Conservation (phyloP, 2,329 filamentous ascomycete genomes). For the Aureobasidium sp. region DNA sequence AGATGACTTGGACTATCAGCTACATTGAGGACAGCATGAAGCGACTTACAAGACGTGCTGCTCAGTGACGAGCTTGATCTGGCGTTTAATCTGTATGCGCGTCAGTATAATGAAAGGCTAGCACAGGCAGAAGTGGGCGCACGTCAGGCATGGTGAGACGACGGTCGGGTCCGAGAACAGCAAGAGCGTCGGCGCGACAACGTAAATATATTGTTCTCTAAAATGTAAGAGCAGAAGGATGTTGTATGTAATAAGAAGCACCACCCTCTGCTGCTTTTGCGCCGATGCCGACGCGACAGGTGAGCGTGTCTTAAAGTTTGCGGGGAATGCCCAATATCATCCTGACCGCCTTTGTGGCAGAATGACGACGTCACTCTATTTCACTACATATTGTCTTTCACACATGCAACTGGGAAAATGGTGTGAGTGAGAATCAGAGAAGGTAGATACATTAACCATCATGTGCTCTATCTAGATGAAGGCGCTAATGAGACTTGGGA, state of each 20-base stretch:
- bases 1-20: background rate
- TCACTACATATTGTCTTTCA: background rate
- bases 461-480: constrained; percentile 15
- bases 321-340: background rate
- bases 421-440: background rate
- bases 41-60: constrained; percentile 75
- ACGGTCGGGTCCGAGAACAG: background rate
- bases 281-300: constrained; percentile 4
- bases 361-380: background rate
- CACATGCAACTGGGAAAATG: background rate
- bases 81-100: constrained; percentile 62
- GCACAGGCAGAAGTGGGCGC: constrained; percentile 18
- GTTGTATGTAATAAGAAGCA: background rate
- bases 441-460: constrained; percentile 16
- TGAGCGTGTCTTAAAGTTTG: constrained; percentile 4
- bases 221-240: background rate
- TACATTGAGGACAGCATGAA: background rate
- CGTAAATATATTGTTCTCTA: background rate
- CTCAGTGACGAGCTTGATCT: constrained; percentile 87
- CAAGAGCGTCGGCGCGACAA: background rate
- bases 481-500: constrained; percentile 4
- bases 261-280: constrained; percentile 2
- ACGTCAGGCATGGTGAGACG: constrained; percentile 32
- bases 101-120: constrained; percentile 9
- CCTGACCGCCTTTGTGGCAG: background rate